Percentiles rank a stretch among this genome's conserved stretches.
phyloP scores from a whole-genome alignment of 1,284 basidiomycete genomes.

The Singerocomus inundabilis region DNA sequence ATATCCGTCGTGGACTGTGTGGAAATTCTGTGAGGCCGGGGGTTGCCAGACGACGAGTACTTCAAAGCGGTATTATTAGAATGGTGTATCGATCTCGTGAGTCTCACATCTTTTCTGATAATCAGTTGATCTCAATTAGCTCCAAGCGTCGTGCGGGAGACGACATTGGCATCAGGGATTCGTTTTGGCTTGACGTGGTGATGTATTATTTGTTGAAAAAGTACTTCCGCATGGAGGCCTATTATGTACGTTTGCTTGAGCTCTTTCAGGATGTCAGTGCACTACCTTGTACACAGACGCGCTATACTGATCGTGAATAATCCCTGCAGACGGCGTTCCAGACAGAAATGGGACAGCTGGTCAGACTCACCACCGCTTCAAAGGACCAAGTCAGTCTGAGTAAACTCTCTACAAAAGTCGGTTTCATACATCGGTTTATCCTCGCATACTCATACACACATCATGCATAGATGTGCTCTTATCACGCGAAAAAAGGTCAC shows the following conservation, averaged over 20 bases:
- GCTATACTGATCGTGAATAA: background rate
- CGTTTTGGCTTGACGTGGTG: slow-evolving; percentile 91
- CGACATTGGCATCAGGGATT: slow-evolving; percentile 92
- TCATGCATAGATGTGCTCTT: slow-evolving; percentile 65
- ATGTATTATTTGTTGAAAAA: slow-evolving; percentile 89
- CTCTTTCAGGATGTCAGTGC: slow-evolving; percentile 78
- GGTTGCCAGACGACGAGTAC: too few species aligned
- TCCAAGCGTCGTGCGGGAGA: too few species aligned
- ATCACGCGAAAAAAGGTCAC: slow-evolving; percentile 97
- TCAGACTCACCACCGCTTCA: slow-evolving; percentile 92
- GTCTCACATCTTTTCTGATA: too few species aligned
- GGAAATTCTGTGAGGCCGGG: too few species aligned
- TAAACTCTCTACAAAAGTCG: slow-evolving; percentile 82
- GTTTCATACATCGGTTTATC: slow-evolving; percentile 17
- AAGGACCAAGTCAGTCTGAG: slow-evolving; percentile 84
- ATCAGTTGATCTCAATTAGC: too few species aligned
- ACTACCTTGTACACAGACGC: background rate
- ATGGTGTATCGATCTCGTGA: too few species aligned
- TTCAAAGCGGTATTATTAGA: too few species aligned
- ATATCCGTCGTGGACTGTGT: too few species aligned
- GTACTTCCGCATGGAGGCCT: slow-evolving; percentile 80
- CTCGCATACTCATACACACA: background rate
- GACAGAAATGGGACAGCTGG: slow-evolving; percentile 92
- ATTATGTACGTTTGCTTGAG: slow-evolving; percentile 88
- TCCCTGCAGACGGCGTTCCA: slow-evolving; percentile 75